Conservation (phyloP, 2,329 filamentous ascomycete genomes). For the Trichoderma oligosporum region DNA sequence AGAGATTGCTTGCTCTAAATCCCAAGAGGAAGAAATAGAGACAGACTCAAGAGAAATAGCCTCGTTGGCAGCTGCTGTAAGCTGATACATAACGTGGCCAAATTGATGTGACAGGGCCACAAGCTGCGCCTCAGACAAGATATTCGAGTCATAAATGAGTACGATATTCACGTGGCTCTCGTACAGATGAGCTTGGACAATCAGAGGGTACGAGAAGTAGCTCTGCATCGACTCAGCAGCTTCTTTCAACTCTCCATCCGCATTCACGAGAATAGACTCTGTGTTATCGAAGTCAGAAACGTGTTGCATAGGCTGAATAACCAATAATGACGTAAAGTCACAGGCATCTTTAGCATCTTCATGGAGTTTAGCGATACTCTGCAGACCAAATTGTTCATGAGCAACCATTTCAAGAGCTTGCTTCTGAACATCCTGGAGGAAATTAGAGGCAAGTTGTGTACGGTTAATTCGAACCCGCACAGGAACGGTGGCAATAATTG, state of each 20-base stretch:
- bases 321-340: constrained; percentile 23
- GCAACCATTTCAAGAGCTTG: constrained; percentile 21
- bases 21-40: constrained; percentile 9
- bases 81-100: background rate
- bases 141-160: background rate
- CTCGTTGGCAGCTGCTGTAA: background rate
- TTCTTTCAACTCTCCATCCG: background rate
- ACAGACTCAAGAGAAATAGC: background rate
- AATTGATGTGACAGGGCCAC: constrained; percentile 8
- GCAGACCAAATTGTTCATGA: constrained; percentile 25
- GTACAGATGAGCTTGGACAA: constrained; percentile 12
- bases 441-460: background rate
- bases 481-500: constrained; percentile 17
- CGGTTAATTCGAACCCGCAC: constrained; percentile 2
- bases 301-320: constrained; percentile 18
- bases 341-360: constrained; percentile 18
- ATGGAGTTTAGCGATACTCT: constrained; percentile 22
- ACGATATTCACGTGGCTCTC: background rate
- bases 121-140: background rate
- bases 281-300: background rate
- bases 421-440: constrained; percentile 16
- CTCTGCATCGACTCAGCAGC: background rate
- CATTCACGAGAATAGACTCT: background rate
- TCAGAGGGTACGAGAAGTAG: constrained; percentile 13
- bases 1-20: background rate